Evolutionary conservation across 257 asterid genomes (phyloP).

Genomic region (Salvia splendens): DNA sequence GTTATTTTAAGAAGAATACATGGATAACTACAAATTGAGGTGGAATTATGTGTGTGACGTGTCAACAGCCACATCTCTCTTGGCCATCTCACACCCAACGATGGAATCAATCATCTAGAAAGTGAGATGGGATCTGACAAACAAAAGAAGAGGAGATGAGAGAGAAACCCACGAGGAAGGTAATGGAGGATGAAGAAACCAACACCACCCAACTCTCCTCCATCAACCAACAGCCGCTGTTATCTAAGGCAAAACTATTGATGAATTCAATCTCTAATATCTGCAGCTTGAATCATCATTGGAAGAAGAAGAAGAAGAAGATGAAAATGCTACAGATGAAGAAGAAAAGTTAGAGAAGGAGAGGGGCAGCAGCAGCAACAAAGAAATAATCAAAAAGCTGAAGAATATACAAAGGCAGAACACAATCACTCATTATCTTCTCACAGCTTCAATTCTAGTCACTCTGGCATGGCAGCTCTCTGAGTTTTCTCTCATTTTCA

Average conservation of each 20-base stretch:
- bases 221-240: constrained; percentile 23
- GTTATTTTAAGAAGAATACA: too few species aligned
- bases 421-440: constrained; percentile 63
- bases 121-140: constrained; percentile 35
- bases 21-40: not conserved
- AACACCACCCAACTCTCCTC: not conserved
- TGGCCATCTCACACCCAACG: not conserved
- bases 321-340: not conserved
- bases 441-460: constrained; percentile 59
- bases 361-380: constrained; percentile 3
- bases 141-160: constrained; percentile 39
- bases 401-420: constrained; percentile 67
- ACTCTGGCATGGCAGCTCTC: constrained; percentile 85
- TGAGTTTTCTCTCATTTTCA: constrained; percentile 63
- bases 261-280: not conserved
- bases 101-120: constrained; percentile 1
- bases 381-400: constrained; percentile 64
- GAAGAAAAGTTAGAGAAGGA: not conserved
- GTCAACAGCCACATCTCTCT: constrained; percentile 29
- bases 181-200: constrained; percentile 40
- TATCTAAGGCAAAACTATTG: constrained; percentile 45
- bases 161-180: constrained; percentile 36
- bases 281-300: constrained; percentile 12
- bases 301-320: constrained; percentile 46
- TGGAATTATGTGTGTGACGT: constrained; percentile 25